Base-by-base conservation (phyloP, 805 yeast species). In the Candida piceae region DNA sequence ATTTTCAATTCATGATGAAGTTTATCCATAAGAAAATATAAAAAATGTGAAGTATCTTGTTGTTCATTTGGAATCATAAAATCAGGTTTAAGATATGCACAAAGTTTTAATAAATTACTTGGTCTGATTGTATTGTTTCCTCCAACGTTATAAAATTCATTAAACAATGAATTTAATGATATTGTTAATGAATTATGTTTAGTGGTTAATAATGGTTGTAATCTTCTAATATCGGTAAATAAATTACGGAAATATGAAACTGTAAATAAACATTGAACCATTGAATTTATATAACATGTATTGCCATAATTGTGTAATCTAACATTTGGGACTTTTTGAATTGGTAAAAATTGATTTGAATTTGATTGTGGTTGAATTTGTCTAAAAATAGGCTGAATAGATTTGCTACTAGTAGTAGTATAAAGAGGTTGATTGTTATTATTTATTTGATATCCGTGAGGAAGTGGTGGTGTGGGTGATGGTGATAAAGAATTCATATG, bases 41-140 rank as follows among this genome's bases (percentile, higher is more conserved):
- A 58, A 50, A 82, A 82, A 48, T 84, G 93, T 37, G 84, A 87
- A 1, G 89, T 80, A 55, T 84, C 94, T 52, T 84, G 93, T 50
- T 84, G 94, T 49, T 81, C 86, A 46, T 70, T 58, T 0, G 90
- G 90, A 10, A 84, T 80, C 44, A 66, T 63, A 37, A 82, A 69
- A 48, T 80, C 85, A 0, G 88, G 88, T 45, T 81, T 76, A 16
- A 81, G 51, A 2, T 65, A 57, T 31, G 78, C 68, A 29, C 83
- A 64, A 2, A 55, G 35, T 13, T 49, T 45, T 17, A 61, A 44
- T 49, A 84, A 82, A 29, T 76, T 73, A 7, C 74, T 69, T 4
- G 90, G 88, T 2, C 80, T 77, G 23, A 83, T 75, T 1, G 80
- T 68, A 29, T 73, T 69, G 3, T 79, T 76, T 12, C 83, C 84